Conservation (phyloP, 371 early-diverging fungal genomes). For the Mucor piriformis region DNA sequence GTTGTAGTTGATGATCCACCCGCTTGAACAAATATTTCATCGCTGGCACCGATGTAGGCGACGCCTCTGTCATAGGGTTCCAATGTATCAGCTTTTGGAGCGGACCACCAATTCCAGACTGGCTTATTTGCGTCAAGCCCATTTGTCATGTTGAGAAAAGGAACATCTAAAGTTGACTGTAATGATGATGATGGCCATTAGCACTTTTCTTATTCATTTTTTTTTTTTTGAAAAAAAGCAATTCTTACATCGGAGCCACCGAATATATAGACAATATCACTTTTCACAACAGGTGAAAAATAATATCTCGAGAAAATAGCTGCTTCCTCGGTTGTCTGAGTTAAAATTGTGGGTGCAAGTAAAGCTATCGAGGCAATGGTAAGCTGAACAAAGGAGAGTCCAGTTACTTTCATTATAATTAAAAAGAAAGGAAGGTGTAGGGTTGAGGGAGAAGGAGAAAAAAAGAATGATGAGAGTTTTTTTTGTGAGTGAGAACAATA, state of each 20-base stretch:
- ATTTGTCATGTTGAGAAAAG: constrained; percentile 29
- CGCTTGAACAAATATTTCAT: constrained; percentile 30
- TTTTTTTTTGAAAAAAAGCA: not conserved
- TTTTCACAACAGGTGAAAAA: constrained; percentile 14
- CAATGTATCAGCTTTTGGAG: not conserved
- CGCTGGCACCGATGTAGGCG: constrained; percentile 24
- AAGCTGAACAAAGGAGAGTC: constrained; percentile 13
- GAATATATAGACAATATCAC: constrained; percentile 19
- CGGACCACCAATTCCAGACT: constrained; percentile 19
- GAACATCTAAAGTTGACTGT: constrained; percentile 29
- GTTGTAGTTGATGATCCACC: constrained; percentile 20
- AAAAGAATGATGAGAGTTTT: not conserved
- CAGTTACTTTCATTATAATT: constrained; percentile 8
- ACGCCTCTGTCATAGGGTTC: constrained; percentile 38
- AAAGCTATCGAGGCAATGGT: constrained; percentile 6
- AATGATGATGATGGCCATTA: not conserved
- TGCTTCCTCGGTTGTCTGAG: not conserved
- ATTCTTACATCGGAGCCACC: constrained; percentile 34
- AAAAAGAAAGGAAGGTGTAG: constrained; percentile 17
- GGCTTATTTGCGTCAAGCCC: constrained; percentile 27
- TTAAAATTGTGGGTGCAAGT: constrained; percentile 3
- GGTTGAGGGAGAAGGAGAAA: constrained; percentile 1
- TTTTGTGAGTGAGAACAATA: constrained; percentile 4
- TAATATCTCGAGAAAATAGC: constrained; percentile 8
- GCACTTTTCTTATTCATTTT: not conserved